Percentiles rank a stretch among this genome's conserved stretches.
These are phyloP conservation scores for Lathyrus sativus DNA, from an alignment of 306 rosid genomes.

Conservation along the genomic window DNA sequence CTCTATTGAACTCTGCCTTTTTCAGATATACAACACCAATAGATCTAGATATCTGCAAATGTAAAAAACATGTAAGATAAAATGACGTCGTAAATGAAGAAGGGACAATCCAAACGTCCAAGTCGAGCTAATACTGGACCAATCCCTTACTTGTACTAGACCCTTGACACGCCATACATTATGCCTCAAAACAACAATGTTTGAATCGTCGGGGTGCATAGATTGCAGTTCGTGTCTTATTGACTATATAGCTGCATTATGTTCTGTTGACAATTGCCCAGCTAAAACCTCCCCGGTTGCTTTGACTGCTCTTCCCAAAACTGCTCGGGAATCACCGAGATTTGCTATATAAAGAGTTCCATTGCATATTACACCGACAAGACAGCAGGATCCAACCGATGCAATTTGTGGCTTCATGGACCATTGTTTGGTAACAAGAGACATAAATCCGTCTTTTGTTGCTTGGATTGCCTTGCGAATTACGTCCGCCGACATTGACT, in stretches of 20 bases:
- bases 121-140: not conserved
- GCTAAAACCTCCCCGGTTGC: constrained; percentile 87
- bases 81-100: constrained; percentile 3
- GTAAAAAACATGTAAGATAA: constrained; percentile 20
- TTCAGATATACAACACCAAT: constrained; percentile 90
- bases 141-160: constrained; percentile 67
- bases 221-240: constrained; percentile 83
- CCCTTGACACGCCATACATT: constrained; percentile 96
- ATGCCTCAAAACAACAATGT: constrained; percentile 83
- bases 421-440: constrained; percentile 74
- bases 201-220: constrained; percentile 78
- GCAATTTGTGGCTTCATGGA: constrained; percentile 78
- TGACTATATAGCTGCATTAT: constrained; percentile 77
- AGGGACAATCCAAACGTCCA: constrained; percentile 11
- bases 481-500: constrained; percentile 73
- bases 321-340: constrained; percentile 92
- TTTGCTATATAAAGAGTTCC: constrained; percentile 80
- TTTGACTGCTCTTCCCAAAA: constrained; percentile 74
- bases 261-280: constrained; percentile 78
- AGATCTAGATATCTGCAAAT: constrained; percentile 76
- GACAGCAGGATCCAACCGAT: constrained; percentile 94
- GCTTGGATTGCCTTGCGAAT: constrained; percentile 91
- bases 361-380: constrained; percentile 73
- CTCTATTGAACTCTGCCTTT: constrained; percentile 84
- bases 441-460: constrained; percentile 82